Evolutionary conservation across 1,284 basidiomycete species (phyloP).

Genomic region (Ustilago vetiveriae): DNA sequence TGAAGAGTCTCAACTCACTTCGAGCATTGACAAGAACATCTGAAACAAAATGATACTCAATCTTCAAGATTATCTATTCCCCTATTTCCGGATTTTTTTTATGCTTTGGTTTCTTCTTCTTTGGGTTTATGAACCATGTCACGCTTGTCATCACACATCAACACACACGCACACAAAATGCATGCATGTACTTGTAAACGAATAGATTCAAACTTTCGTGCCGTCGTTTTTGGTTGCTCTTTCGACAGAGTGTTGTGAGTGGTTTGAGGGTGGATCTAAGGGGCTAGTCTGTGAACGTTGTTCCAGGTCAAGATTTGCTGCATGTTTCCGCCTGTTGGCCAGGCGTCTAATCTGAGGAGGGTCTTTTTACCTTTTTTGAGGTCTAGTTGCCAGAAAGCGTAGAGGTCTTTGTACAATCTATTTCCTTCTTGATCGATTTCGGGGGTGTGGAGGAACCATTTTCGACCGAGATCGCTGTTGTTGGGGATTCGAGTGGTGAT

Average conservation of each 20-base stretch:
- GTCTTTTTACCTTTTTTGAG: not conserved
- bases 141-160: too few species aligned
- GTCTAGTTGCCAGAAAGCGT: slow-evolving; percentile 5
- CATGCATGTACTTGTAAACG: slow-evolving; percentile 14
- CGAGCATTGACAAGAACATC: slow-evolving; percentile 18
- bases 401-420: not conserved
- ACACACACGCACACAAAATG: too few species aligned
- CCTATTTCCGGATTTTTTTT: too few species aligned
- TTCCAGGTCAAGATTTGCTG: not conserved
- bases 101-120: not conserved
- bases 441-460: not conserved
- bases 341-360: slow-evolving; percentile 4
- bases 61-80: too few species aligned
- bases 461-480: not conserved
- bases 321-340: not conserved
- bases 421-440: not conserved
- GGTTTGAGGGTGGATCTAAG: too few species aligned
- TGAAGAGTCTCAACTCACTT: slow-evolving; percentile 23
- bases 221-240: too few species aligned
- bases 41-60: not conserved
- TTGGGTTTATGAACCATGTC: not conserved
- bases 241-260: not conserved
- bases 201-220: too few species aligned
- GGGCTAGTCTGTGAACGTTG: too few species aligned
- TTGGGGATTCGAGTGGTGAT: not conserved